Evolutionary conservation across 305 asterid species (phyloP), one percentile per base, ranked within the genome.

Genomic region (Petunia hybrid): DNA sequence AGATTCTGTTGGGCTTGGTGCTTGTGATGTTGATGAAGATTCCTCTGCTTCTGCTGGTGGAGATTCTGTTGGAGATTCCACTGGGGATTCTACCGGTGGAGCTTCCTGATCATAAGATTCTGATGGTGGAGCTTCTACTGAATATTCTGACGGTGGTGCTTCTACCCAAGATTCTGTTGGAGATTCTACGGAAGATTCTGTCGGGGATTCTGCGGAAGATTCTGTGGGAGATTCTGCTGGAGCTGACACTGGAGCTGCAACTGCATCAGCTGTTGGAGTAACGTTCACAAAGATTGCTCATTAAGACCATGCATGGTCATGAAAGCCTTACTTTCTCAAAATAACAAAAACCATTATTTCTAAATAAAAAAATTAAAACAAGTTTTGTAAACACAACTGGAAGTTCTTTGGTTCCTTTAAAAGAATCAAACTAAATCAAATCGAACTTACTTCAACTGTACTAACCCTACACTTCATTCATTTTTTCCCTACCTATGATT

Each of bases 1-100:
- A 53, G 79, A 74, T 74, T 74, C 79, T 38, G 48, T 64, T 55
- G 79, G 10, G 31, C 64, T 53, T 38, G 79, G 79, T 74, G 7
- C 65, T 53, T 74, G 79, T 74, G 35, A 5, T 55, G 36, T 7
- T 4, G n/a, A 13, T 36, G 1, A 1, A 74, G 36, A 38, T 53
- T 53, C 64, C 38, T 74, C 78, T 74, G 64, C 35, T 46, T 71
- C 62, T 73, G 45, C 78, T 35, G 78, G 2, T 36, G 78, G 35
- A 48, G 62, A 35, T 48, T 48, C 61, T 10, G 31, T 2, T 2
- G 77, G 77, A 10, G 62, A 12, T 70, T 38, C 5, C 48, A 2
- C 40, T 8, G 67, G 41, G 9, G 42, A 35, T 35, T 35, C 14
- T 35, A 31, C 14, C 12, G 76, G 3, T 43, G 41, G 77, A 48